A percentile compares a stretch with the other conserved stretches of the same genome.
phyloP scores from a whole-genome alignment of 805 yeast genomes.

The Metschnikowia henanensis region DNA sequence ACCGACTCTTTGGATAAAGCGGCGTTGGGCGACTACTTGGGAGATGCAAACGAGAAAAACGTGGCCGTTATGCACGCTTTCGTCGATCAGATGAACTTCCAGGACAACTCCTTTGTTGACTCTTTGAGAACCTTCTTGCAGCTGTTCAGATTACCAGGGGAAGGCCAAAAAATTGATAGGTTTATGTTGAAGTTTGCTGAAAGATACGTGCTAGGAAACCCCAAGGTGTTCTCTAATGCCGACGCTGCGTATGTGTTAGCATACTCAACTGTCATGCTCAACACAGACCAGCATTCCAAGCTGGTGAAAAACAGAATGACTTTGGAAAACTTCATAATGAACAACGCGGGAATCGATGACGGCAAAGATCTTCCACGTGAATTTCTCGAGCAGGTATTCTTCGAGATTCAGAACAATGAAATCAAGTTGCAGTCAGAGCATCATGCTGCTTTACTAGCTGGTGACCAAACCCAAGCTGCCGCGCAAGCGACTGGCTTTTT shows the following conservation, averaged over 20 bases:
- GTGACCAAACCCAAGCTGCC: slow-evolving; percentile 41
- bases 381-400: slow-evolving; percentile 63
- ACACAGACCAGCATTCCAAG: slow-evolving; percentile 90
- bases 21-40: slow-evolving; percentile 86
- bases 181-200: slow-evolving; percentile 97
- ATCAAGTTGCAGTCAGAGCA: slow-evolving; percentile 92
- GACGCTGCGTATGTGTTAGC: slow-evolving; percentile 93
- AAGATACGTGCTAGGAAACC: slow-evolving; percentile 85
- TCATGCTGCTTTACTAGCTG: slow-evolving; percentile 82
- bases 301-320: slow-evolving; percentile 89
- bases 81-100: slow-evolving; percentile 84
- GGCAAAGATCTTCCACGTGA: slow-evolving; percentile 81
- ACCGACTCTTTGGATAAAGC: slow-evolving; percentile 82
- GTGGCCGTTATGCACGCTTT: slow-evolving; percentile 89
- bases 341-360: slow-evolving; percentile 91
- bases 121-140: slow-evolving; percentile 86
- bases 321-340: slow-evolving; percentile 77
- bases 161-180: slow-evolving; percentile 96
- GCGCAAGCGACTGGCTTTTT: slow-evolving; percentile 50
- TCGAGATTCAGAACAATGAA: slow-evolving; percentile 81
- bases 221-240: slow-evolving; percentile 84
- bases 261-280: slow-evolving; percentile 88
- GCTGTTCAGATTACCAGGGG: slow-evolving; percentile 93
- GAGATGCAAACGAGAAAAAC: slow-evolving; percentile 80
- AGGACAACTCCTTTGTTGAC: slow-evolving; percentile 68